Evolutionary conservation across 495 filamentous ascomycete species (phyloP), one percentile per base, ranked within the genome.

Genomic region (Trypethelium eluteriae): DNA sequence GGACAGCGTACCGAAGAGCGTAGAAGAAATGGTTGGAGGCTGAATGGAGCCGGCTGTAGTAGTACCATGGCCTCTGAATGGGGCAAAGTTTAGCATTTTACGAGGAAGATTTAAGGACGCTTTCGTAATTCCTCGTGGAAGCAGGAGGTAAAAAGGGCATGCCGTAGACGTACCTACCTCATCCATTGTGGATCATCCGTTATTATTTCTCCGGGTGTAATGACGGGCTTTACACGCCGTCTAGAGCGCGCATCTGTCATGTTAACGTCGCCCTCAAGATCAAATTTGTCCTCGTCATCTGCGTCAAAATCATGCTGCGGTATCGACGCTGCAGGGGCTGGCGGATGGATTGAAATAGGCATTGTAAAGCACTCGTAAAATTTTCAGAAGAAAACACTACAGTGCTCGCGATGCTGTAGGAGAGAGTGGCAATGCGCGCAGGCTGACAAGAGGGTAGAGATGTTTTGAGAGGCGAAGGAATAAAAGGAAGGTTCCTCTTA

Each of bases 101-200:
- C 25, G 25, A 25, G 25, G 25, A 25, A 25, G 25, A 25, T 25
- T 25, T 25, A 25, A 25, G 25, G 25, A 25, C 25, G 25, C 25
- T 25, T 25, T 25, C 25, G 25, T 25, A 25, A 25, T 46, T 46
- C 16, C 9, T 46, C 7, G 41, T 7, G 16, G 16, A 46, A 46
- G 41, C 16, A 46, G 16, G n/a, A 11, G 53, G 53, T 18, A 18
- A 36, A 32, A 53, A 32, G 14, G 5, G 14, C 25, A 34, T 5
- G 53, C 25, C 7, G 25, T 7, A 59, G 18, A 59, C 53, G 5
- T 36, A 59, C 53, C 32, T 59, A 59, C 53, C 76, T 74, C 76
- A 98, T 98, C 92, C 92, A 98, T 81, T 98, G 93, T 6, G 92
- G 88, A 77, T 96, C 92, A 70, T 85, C 81, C 34, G 94, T 97